These are phyloP conservation scores for Trichocladium uniseriatum DNA, from an alignment of 495 filamentous ascomycete species.

Conservation along the genomic window DNA sequence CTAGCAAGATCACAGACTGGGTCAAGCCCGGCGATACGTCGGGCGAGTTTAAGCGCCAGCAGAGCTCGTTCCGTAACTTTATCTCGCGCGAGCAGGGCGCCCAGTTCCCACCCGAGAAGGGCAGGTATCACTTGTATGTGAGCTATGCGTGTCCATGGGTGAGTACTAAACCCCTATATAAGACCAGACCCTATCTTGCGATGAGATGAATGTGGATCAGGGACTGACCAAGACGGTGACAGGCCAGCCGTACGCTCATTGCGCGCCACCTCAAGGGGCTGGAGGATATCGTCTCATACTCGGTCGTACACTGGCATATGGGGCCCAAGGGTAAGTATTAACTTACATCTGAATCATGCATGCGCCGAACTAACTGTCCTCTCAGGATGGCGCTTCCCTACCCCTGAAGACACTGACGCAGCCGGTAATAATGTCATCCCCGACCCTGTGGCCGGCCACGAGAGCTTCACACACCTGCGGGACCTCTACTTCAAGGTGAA, in stretches of 20 bases:
- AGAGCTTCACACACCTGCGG: constrained; percentile 48
- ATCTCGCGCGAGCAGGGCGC: constrained; percentile 52
- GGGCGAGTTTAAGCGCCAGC: constrained; percentile 83
- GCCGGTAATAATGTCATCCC: constrained; percentile 38
- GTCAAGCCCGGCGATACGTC: constrained; percentile 60
- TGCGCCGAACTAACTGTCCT: background rate
- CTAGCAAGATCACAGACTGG: constrained; percentile 68
- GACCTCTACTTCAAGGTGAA: constrained; percentile 65
- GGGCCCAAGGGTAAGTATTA: constrained; percentile 35
- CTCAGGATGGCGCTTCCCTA: constrained; percentile 74
- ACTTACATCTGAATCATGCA: background rate
- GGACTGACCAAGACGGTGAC: background rate
- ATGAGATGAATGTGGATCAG: too few relatives aligned
- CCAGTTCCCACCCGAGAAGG: constrained; percentile 62
- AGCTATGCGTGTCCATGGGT: constrained; percentile 70
- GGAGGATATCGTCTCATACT: constrained; percentile 59
- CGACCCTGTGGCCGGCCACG: constrained; percentile 58
- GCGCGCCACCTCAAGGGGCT: constrained; percentile 72
- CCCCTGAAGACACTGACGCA: constrained; percentile 48
- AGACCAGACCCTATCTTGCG: too few relatives aligned
- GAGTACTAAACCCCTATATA: constrained; percentile 13
- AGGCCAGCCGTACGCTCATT: constrained; percentile 66
- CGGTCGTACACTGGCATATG: constrained; percentile 60
- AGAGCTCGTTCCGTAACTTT: constrained; percentile 59
- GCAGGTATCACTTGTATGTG: constrained; percentile 74